Evolutionary conservation across 2,329 filamentous ascomycete species (phyloP), one percentile per base, ranked within the genome.

Genomic region (Colletotrichum lindemuthianum): DNA sequence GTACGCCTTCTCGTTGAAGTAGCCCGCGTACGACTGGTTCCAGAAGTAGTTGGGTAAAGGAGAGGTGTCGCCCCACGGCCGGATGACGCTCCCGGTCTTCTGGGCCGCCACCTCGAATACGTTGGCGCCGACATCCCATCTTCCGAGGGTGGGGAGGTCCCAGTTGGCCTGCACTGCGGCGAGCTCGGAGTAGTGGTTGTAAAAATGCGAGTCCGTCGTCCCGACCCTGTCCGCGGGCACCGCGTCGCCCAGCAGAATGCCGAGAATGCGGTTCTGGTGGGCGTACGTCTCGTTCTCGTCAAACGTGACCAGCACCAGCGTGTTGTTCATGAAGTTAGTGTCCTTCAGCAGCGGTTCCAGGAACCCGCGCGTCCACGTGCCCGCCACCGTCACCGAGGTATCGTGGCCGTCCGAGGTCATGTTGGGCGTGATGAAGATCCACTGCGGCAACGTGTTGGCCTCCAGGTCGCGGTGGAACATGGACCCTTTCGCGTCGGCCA

Each of bases 391-490:
- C 57, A 95, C 84, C 51, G 85, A 86, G 16, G 86, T 87, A 76
- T 96, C 92, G 72, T 96, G 92, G 41, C 88, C 92, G 71, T 93
- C 90, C 51, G 86, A 87, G 9, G 90, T 90, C 89, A 92, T 90
- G 80, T 92, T 91, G 3, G 89, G 90, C 0, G 89, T 90, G 72
- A 91, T 86, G 76, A 90, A 90, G 76, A 86, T 82, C 86, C 86
- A 88, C 79, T 94, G 91, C 3, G 92, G 91, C 13, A 94, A 84
- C 47, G 79, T 83, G 71, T 88, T 77, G 67, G 78, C 79, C 61
- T 84, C 77, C 12, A 94, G 81, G 70, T 96, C 92, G 50, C 84
- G 78, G 70, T 89, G 82, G 79, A 95, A 93, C 69, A 83, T 73
- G 54, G 83, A 79, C 2, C 61, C 66, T 2, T 82, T 89, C 2